Evolutionary conservation across 345 rosid genomes (phyloP).

Genomic region (Combretum micranthum): DNA sequence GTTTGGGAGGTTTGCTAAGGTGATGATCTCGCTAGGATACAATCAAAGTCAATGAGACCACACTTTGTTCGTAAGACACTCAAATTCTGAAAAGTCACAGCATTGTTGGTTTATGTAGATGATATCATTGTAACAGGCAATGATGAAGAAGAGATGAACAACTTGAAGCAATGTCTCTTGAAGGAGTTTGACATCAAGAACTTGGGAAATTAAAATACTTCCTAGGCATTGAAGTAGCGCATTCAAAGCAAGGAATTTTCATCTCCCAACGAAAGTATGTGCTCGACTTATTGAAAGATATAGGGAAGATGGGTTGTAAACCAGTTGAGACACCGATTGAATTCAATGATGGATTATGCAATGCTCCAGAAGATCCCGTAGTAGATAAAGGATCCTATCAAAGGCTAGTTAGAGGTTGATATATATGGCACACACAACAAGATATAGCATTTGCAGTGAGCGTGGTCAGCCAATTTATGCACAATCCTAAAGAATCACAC

Average conservation of each 20-base stretch:
- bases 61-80: neutral
- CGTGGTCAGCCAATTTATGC: too few relatives aligned
- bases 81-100: neutral
- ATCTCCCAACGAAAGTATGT: slow-evolving; percentile 1
- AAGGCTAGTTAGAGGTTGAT: too few relatives aligned
- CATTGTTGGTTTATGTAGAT: neutral
- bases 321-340: too few relatives aligned
- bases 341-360: too few relatives aligned
- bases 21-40: neutral
- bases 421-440: too few relatives aligned
- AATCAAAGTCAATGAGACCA: neutral
- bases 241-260: neutral
- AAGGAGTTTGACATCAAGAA: neutral
- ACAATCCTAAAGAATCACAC: too few relatives aligned
- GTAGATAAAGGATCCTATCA: too few relatives aligned
- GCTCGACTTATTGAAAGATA: too few relatives aligned
- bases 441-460: too few relatives aligned
- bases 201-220: slow-evolving; percentile 1
- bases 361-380: too few relatives aligned
- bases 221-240: slow-evolving; percentile 1
- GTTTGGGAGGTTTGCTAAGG: neutral
- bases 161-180: neutral
- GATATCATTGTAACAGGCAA: neutral
- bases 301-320: too few relatives aligned
- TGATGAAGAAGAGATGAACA: neutral